Evolutionary conservation across 768 basidiomycete genomes (phyloP), one percentile per base, ranked within the genome.

Genomic region (Naganishia onofrii): DNA sequence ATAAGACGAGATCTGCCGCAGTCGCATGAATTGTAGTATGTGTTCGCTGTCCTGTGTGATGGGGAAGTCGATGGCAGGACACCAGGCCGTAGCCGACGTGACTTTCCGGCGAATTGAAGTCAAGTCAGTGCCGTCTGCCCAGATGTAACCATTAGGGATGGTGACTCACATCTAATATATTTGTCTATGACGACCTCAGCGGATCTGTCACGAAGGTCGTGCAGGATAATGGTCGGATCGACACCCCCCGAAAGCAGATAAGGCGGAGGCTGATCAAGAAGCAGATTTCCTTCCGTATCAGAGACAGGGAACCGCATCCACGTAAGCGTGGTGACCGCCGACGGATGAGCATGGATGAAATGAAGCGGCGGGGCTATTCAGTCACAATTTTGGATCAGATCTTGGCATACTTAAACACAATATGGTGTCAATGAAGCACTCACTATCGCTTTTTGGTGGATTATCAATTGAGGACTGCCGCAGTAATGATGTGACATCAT

Each of bases 211-310:
- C 90, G 84, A 48, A 92, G 85, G 76, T 96, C 93, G 0, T 87
- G 88, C 76, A 92, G 77, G 72, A 87, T 87, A 54, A 88, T 86
- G 68, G 87, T 83, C 1, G 92, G 93, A 72, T 95, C 92, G 72
- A 90, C 90, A 0, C 91, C 90, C 0, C 88, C 89, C 72, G 88
- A 89, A 7, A 87, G 86, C 66, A 94, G 85, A 29, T 91, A 84
- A 0, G 87, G 88, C 0, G 92, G 91, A 76, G 91, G 85, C 53
- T 82, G 84, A 36, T 85, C 83, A 0, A 82, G 74, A 10, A 82
- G 82, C 5, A 83, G 80, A 0, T 74, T 32, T 9, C 74, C 73
- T 1, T 66, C 26, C 0, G 67, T 57, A 26, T 76, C 72, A 19
- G 71, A 66, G 0, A 86, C 85, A 2, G 92, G 91, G 0, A 86